Base-by-base conservation (phyloP, 2,329 filamentous ascomycete genomes). In the Colletotrichum scovillei region DNA sequence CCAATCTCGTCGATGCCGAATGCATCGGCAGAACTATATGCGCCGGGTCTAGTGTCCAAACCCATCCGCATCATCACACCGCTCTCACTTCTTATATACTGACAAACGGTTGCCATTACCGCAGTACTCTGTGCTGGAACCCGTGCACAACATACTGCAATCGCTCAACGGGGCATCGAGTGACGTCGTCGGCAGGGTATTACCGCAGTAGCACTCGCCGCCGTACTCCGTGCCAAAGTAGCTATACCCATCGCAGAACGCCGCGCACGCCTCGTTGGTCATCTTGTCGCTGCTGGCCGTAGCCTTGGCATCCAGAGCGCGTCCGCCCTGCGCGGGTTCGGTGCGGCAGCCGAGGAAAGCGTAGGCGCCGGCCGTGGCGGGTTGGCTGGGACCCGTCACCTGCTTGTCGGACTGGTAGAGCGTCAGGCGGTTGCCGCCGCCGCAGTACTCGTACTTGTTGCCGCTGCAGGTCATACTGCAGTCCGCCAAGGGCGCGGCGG, bases 81-180 rank as follows among this genome's bases (percentile, higher is more conserved):
- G 3, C 28, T n/a, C 14, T 69, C 35, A 73, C 78, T 78, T 80
- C 66, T 76, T 78, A 55, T 83, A 84, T 19, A 83, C 76, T 6
- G 78, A 80, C 75, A 87, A 72, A 70, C 84, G 78, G 70, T 82
- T 81, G 2, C 81, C 79, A 7, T 79, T 83, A 24, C 86, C 85
- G 67, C 85, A 87, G 67, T 79, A 82, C 78, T 86, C 78, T 1
- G 65, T 58, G 14, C 69, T 75, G 63, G 81, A 81, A 1, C 85
- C 85, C 2, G 78, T 79, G 76, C 85, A 87, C 22, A 80, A 74
- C 82, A 87, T 85, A 5, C 69, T 76, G 76, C 85, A 87, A 28
- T 86, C 83, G 2, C 68, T 72, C 28, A 69, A 76, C 2, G 79
- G 72, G 5, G 78, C 81, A 64, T 76, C 76, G 1, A 77, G 71